Base-by-base conservation (phyloP, 306 rosid species). In the Inga laurina region DNA sequence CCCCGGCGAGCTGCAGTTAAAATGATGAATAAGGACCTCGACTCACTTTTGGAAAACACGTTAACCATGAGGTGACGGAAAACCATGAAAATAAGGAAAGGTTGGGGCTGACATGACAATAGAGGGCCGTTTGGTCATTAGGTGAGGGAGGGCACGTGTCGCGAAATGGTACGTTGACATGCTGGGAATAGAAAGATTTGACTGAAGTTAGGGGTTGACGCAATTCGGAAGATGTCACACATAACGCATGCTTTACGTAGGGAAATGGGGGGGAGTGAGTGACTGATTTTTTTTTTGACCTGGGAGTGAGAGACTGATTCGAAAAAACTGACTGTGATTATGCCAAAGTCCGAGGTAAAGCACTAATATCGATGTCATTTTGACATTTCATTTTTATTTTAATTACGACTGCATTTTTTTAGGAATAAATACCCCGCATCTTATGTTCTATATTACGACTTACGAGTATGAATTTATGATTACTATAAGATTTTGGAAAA, bases 11-110 rank as follows among this genome's bases (percentile, higher is more conserved):
- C 67, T 24, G 19, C n/a, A 24, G 30, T 61, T 69, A 82, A 72
- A 84, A 91, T 85, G 91, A 90, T 92, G 82, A 85, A 88, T 1
- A 88, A 85, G 79, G 62, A 79, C 91, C 87, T 89, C 76, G 87
- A 85, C 92, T 27, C 30, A 27, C 30, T 27, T 27, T 27, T 27
- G 21, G 62, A 66, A 74, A 82, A 75, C 77, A 84, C 88, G 86
- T 79, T 84, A 75, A 67, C 30, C 56, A 21, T 67, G 87, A 79
- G 76, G 49, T 54, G 80, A 79, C 77, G 5, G 41, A 6, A 18
- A 75, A 30, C 69, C 0, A n/a, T 45, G 30, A 45, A 59, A 44
- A 75, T 76, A 45, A 84, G 93, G 91, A 85, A 75, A 41, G 45
- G 81, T 35, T 46, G 77, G 72, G 46, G 48, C 2, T 74, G 93